phyloP scores from a whole-genome alignment of 2,329 filamentous ascomycete species.

The Madurella mycetomatis region DNA sequence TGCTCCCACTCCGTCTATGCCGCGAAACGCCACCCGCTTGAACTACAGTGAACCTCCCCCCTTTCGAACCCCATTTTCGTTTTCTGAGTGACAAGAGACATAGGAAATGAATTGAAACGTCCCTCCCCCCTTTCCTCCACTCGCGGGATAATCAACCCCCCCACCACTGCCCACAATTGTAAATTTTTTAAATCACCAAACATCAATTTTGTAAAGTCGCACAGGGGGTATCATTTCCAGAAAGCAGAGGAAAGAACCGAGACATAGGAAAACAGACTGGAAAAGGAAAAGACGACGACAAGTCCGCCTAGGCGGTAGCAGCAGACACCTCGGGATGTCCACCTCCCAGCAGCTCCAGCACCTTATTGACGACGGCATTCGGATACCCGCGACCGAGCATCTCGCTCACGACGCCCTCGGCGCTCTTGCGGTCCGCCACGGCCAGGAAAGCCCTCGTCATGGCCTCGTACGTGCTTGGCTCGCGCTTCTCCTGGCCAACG shows the following conservation, averaged over 20 bases:
- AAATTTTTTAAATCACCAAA: not conserved
- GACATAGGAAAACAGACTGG: slow-evolving; percentile 3
- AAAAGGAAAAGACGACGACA: not conserved
- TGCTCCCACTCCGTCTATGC: slow-evolving; percentile 1
- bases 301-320: slow-evolving; percentile 3
- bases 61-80: slow-evolving; percentile 1
- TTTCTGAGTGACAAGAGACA: not conserved
- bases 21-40: slow-evolving; percentile 8
- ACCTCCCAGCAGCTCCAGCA: slow-evolving; percentile 78
- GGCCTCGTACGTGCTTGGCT: slow-evolving; percentile 97
- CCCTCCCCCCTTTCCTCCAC: slow-evolving; percentile 1
- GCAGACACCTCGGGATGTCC: slow-evolving; percentile 37
- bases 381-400: slow-evolving; percentile 90
- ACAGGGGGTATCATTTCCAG: slow-evolving; percentile 22
- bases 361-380: slow-evolving; percentile 86
- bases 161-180: not conserved
- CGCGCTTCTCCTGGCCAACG: slow-evolving; percentile 73
- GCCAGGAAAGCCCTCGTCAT: slow-evolving; percentile 94
- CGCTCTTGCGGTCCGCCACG: slow-evolving; percentile 71
- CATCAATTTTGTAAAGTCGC: not conserved
- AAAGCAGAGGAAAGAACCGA: slow-evolving; percentile 8
- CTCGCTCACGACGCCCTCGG: slow-evolving; percentile 77
- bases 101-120: not conserved
- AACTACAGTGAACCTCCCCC: not conserved
- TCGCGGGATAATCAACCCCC: not conserved